phyloP scores from a whole-genome alignment of 768 basidiomycete genomes.

The Tylopilus sp. region DNA sequence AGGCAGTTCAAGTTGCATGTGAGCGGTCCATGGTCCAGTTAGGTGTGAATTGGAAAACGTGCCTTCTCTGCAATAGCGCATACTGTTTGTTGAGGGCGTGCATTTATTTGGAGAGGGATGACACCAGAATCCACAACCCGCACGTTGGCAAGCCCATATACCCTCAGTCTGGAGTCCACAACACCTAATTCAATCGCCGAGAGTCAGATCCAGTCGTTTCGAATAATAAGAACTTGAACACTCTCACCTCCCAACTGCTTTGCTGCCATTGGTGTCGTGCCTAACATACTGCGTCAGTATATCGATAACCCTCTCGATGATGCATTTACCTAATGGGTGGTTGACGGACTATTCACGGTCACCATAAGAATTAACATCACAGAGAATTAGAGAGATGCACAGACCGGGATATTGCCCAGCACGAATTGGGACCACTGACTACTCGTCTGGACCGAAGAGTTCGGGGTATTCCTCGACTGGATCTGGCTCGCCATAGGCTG shows the following conservation, averaged over 20 bases:
- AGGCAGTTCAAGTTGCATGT: background rate
- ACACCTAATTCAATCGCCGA: background rate
- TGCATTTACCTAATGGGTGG: background rate
- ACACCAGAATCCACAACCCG: background rate
- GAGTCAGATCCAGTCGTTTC: background rate
- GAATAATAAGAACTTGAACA: background rate
- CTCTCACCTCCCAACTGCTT: background rate
- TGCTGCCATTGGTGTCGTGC: slow-evolving; percentile 2
- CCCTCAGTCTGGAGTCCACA: background rate
- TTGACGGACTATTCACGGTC: background rate
- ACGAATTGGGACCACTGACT: background rate
- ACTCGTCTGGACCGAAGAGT: background rate
- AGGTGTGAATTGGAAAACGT: background rate
- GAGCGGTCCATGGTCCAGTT: background rate
- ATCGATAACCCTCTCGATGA: background rate
- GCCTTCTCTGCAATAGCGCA: background rate
- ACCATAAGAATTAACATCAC: background rate
- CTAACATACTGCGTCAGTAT: background rate
- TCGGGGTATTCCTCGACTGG: background rate
- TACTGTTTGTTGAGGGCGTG: background rate
- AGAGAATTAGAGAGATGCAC: background rate
- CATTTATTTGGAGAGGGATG: background rate
- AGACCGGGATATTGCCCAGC: background rate
- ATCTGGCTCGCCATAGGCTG: background rate
- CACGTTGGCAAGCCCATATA: background rate